Evolutionary conservation across 768 basidiomycete species (phyloP).

Genomic region (Thelephora aurantiotincta): DNA sequence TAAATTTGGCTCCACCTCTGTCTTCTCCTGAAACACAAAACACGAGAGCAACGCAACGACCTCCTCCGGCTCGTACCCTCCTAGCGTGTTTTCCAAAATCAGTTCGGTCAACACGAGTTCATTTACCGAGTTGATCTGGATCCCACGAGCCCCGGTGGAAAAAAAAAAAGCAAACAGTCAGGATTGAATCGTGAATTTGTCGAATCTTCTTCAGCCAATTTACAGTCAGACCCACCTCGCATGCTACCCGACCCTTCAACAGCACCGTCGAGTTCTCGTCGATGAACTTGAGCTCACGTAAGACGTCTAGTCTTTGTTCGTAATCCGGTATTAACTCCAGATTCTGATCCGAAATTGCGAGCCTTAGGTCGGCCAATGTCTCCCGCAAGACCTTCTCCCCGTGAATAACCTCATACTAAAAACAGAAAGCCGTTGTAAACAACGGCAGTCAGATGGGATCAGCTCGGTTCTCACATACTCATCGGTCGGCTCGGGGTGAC

Average conservation of each 20-base stretch:
- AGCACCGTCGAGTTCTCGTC: constrained; percentile 92
- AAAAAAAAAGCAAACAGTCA: not conserved
- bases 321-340: constrained; percentile 94
- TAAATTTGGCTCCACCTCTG: constrained; percentile 74
- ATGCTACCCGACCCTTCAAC: constrained; percentile 94
- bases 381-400: constrained; percentile 58
- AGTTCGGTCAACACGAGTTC: constrained; percentile 94
- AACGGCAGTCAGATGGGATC: too few relatives aligned
- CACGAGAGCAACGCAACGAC: constrained; percentile 91
- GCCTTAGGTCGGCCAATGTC: constrained; percentile 65
- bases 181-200: too few relatives aligned
- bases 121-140: constrained; percentile 96
- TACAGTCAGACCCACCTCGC: constrained; percentile 48
- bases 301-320: constrained; percentile 82
- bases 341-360: constrained; percentile 91
- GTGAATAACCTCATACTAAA: constrained; percentile 67
- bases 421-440: constrained; percentile 1
- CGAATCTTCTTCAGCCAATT: too few relatives aligned
- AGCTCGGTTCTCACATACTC: too few relatives aligned
- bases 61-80: constrained; percentile 85
- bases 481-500: too few relatives aligned
- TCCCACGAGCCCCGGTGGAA: not conserved
- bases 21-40: constrained; percentile 98
- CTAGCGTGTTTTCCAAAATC: constrained; percentile 89
- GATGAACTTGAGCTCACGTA: constrained; percentile 86